A percentile compares a stretch with the other conserved stretches of the same genome.
phyloP scores from a whole-genome alignment of 805 yeast genomes.

The Yarrowia osloensis region DNA sequence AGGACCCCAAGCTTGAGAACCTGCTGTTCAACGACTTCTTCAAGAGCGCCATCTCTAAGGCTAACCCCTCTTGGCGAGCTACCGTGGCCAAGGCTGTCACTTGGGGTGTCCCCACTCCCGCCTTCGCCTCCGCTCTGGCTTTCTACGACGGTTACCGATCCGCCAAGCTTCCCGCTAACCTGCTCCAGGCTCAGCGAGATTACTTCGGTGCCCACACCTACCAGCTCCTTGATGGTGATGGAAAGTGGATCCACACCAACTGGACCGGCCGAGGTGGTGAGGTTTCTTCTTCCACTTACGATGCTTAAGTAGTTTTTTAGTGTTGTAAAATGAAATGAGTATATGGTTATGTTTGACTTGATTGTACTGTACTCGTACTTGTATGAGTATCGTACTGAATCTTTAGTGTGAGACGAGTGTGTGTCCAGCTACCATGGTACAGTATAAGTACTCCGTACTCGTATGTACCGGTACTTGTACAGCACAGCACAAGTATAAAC shows the following conservation, averaged over 20 bases:
- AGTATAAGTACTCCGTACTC: no score
- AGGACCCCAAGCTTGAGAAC: constrained; percentile 91
- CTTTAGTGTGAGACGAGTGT: no score
- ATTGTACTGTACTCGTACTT: neutral
- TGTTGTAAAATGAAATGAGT: constrained; percentile 23
- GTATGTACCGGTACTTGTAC: no score
- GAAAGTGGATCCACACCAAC: constrained; percentile 88
- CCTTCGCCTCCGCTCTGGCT: constrained; percentile 92
- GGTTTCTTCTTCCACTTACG: constrained; percentile 91
- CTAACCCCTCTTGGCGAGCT: constrained; percentile 95
- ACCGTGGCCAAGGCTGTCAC: constrained; percentile 74
- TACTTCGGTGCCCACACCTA: constrained; percentile 99
- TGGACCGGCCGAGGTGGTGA: constrained; percentile 99
- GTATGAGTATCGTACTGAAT: neutral
- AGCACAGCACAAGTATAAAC: no score
- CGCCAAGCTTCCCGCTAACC: constrained; percentile 92
- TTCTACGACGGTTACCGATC: constrained; percentile 99
- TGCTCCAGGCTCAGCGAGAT: constrained; percentile 99
- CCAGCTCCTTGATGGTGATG: constrained; percentile 83
- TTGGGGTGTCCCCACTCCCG: constrained; percentile 96
- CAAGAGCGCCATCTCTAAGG: constrained; percentile 85
- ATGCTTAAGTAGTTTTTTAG: constrained; percentile 58
- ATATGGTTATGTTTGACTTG: constrained; percentile 4
- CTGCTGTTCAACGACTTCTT: constrained; percentile 94
- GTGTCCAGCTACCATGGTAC: no score